phyloP scores from a whole-genome alignment of 352 stramenopile genomes.

The Phytophthora fragariaefolia region DNA sequence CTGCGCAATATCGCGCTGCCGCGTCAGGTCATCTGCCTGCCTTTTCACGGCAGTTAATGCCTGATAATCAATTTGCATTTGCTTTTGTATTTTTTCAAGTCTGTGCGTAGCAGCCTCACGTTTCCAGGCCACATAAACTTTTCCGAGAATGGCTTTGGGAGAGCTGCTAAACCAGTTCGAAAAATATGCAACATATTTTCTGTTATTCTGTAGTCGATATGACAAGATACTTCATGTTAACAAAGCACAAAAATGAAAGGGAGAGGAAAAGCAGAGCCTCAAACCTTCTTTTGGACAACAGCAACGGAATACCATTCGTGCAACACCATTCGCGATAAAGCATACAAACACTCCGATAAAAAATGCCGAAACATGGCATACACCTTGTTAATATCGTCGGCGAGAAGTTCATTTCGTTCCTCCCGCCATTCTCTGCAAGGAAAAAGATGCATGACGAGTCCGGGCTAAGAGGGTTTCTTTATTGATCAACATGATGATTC shows the following conservation, averaged over 20 bases:
- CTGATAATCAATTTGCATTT: constrained; percentile 43
- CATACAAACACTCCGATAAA: constrained; percentile 51
- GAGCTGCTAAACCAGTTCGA: constrained; percentile 74
- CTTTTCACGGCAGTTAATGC: constrained; percentile 47
- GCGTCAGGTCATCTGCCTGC: constrained; percentile 59
- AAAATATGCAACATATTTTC: constrained; percentile 78
- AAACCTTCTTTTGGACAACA: constrained; percentile 69
- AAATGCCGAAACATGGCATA: constrained; percentile 62
- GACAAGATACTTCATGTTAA: too few relatives aligned
- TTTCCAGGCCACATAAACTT: constrained; percentile 67
- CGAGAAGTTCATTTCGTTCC: constrained; percentile 63
- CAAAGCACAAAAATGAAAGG: background rate
- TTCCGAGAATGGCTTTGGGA: constrained; percentile 55
- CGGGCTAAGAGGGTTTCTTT: background rate
- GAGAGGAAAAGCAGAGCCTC: background rate
- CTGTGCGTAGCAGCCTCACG: constrained; percentile 33
- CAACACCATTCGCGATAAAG: constrained; percentile 60
- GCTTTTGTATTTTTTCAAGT: constrained; percentile 45
- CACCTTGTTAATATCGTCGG: constrained; percentile 62
- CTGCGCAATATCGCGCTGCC: constrained; percentile 58
- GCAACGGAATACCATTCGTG: constrained; percentile 72
- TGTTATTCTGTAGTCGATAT: constrained; percentile 69
- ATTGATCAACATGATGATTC: background rate
- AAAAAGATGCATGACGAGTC: background rate
- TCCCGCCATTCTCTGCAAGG: constrained; percentile 38